Base-by-base conservation (phyloP, 2,329 filamentous ascomycete genomes). In the Scytalidium sp. region DNA sequence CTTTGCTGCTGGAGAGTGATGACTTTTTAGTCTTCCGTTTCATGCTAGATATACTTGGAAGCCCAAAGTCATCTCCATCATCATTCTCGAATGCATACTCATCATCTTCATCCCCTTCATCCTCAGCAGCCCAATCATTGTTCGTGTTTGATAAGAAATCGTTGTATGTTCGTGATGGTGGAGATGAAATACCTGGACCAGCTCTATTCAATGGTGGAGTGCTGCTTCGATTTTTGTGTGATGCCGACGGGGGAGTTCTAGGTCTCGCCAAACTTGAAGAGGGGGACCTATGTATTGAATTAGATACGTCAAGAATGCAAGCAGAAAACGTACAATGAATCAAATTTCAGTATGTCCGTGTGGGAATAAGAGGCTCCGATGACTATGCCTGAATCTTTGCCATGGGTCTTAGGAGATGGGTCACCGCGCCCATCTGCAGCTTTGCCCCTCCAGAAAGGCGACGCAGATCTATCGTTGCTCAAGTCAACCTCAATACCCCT, bases 281-380 rank as follows among this genome's bases (percentile, higher is more conserved):
- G 41, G 85, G 61, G 60, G 77, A 85, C 61, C 85, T 87, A 57
- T 41, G 57, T 48, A 55, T 32, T 15, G 43, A 46, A 23, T 40
- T 20, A 43, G 50, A 54, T 46, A 36, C 13, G 32, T n/a, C 41
- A 25, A 43, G 47, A 43, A 43, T 29, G 39, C 29, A 22, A 25
- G 41, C n/a, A 45, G 49, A 27, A 50, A 25, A 69, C 80, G 58
- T 79, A 94, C 90, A 93, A 62, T 22, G 84, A 82, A 64, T 90
- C 89, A 64, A 93, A 87, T 70, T 93, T 96, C 61, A 97, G 78
- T 65, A 96, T 90, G 71, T 97, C 92, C 22, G 93, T 90, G 70
- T 99, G 94, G 13, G 94, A 97, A 67, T 99, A 99, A 42, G 92
- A 87, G 50, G 94, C 94, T 59, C 94, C 94, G 52, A 97, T 88